Evolutionary conservation across 495 filamentous ascomycete species (phyloP), one percentile per base, ranked within the genome.

Genomic region (Lasiosphaeria ovina): DNA sequence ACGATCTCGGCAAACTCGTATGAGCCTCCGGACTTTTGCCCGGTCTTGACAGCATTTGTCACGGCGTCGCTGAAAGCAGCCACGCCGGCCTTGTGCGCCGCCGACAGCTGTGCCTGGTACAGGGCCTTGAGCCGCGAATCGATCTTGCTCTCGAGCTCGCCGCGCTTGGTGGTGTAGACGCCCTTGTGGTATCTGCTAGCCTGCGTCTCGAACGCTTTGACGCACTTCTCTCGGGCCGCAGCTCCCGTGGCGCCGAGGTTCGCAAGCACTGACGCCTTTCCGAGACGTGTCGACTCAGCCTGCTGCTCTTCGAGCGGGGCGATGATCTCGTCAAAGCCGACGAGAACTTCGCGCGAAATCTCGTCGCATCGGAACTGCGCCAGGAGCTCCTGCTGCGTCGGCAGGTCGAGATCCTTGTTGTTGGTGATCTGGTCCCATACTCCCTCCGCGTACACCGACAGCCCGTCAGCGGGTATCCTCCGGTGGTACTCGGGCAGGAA

Each of bases 351-450:
- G 64, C 91, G 80, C 44, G 89, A 77, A 57, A 98, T 98, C 79
- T 98, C 94, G 70, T 98, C 94, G 70, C 94, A 98, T 51, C 94
- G 85, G 79, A 97, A 98, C 73, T 98, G 94, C 3, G 94, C 94
- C 53, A 98, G 85, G 50, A 98, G 77, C 68, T 98, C 94, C 71
- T 98, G 94, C 74, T 98, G 94, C 0, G 94, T 97, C 14, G 94
- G 94, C 36, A 98, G 76, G 77, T 98, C 94, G 61, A 98, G 79
- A 67, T 98, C 94, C 75, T 98, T 98, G 76, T 98, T 98, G 75
- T 92, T 89, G 66, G 96, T 91, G 66, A 98, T 98, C 74, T 97
- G 94, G 70, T 97, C 91, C 94, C 94, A 98, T 14, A 98, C 85
- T 42, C 92, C 90, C 67, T 92, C 86, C 8, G 94, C 93, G 69